Conservation (phyloP, 345 rosid species). For the Microthlaspi erraticum region DNA sequence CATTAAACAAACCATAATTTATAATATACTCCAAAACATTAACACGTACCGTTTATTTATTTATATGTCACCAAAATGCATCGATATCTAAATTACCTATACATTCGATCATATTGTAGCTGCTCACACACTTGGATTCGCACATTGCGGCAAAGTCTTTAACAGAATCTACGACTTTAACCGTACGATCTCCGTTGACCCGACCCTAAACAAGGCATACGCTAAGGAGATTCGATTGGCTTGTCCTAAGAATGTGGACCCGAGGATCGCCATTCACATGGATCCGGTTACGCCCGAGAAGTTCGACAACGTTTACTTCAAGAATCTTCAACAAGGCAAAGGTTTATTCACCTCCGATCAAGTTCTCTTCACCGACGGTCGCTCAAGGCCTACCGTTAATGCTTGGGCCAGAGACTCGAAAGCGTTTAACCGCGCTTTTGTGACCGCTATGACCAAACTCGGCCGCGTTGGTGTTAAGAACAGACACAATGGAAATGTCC, state of each 20-base stretch:
- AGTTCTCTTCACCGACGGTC: constrained; percentile 57
- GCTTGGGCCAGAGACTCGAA: constrained; percentile 55
- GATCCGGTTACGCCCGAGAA: constrained; percentile 62
- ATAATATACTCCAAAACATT: no score
- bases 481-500: constrained; percentile 62
- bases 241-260: constrained; percentile 74
- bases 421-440: constrained; percentile 60
- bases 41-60: background rate
- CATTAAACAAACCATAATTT: background rate
- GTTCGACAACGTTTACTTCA: constrained; percentile 72
- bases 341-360: constrained; percentile 85
- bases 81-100: background rate
- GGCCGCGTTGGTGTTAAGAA: constrained; percentile 73
- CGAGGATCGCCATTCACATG: constrained; percentile 73
- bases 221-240: constrained; percentile 59
- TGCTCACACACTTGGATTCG: constrained; percentile 80
- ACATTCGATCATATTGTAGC: constrained; percentile 46
- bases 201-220: constrained; percentile 58
- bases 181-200: constrained; percentile 54
- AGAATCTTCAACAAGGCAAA: constrained; percentile 68
- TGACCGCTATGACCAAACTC: constrained; percentile 64
- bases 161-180: constrained; percentile 67
- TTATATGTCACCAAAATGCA: background rate
- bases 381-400: constrained; percentile 62
- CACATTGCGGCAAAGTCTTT: constrained; percentile 63